A percentile compares a stretch with the other conserved stretches of the same genome.
phyloP scores from a whole-genome alignment of 2,329 filamentous ascomycete species.

The Colletotrichum sublineola region DNA sequence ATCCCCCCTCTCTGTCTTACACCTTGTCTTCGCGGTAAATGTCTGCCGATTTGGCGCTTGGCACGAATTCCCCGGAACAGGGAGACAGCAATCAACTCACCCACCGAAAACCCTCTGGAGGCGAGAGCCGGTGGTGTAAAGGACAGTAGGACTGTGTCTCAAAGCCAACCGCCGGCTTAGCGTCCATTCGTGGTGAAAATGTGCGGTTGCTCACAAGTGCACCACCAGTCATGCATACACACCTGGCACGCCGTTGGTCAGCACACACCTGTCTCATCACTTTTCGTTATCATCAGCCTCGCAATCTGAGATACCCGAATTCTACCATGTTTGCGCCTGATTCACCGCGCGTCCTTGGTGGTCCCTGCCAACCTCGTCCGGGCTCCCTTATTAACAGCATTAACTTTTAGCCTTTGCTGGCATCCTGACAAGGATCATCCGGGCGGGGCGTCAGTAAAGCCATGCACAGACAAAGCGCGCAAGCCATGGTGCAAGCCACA shows the following conservation, averaged over 20 bases:
- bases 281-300: slow-evolving; percentile 33
- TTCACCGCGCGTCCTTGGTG: slow-evolving; percentile 20
- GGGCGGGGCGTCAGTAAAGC: slow-evolving; percentile 26
- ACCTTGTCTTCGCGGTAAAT: slow-evolving; percentile 18
- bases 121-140: slow-evolving; percentile 13
- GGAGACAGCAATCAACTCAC: slow-evolving; percentile 7
- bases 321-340: slow-evolving; percentile 11
- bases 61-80: slow-evolving; percentile 11
- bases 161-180: slow-evolving; percentile 24
- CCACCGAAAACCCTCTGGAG: slow-evolving; percentile 15
- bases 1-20: not conserved
- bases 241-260: slow-evolving; percentile 7
- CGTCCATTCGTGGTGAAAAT: slow-evolving; percentile 11
- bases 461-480: slow-evolving; percentile 33
- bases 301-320: slow-evolving; percentile 31
- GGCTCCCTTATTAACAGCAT: slow-evolving; percentile 4
- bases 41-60: slow-evolving; percentile 27
- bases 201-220: slow-evolving; percentile 12
- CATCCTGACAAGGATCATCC: slow-evolving; percentile 29
- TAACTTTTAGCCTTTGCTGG: slow-evolving; percentile 21
- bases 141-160: slow-evolving; percentile 2
- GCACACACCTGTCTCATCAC: slow-evolving; percentile 19
- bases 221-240: slow-evolving; percentile 5
- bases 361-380: slow-evolving; percentile 32
- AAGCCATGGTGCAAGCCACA: slow-evolving; percentile 41